A percentile compares a stretch with the other conserved stretches of the same genome.
These are phyloP conservation scores for Phytomonas sp. DNA, from an alignment of 208 protist species.

Conservation along the genomic window DNA sequence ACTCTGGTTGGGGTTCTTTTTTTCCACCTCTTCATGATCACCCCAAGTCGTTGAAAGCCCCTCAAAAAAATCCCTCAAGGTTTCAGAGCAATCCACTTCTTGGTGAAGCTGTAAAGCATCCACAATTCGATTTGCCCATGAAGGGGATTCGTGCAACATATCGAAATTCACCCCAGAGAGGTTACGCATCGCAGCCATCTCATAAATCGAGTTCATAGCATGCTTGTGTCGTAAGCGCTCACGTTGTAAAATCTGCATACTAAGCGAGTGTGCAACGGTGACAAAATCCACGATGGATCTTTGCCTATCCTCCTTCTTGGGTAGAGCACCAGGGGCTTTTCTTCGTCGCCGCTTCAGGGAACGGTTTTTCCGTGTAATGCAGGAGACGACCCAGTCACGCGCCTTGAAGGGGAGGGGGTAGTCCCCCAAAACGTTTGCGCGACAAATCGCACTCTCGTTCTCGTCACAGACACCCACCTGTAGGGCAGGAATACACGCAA, in stretches of 20 bases:
- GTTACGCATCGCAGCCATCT: slow-evolving; percentile 32
- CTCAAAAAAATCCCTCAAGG: not conserved
- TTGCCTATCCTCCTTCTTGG: not conserved
- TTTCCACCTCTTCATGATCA: not conserved
- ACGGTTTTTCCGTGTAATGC: not conserved
- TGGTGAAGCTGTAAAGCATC: not conserved
- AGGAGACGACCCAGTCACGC: slow-evolving; percentile 58
- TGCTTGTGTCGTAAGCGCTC: slow-evolving; percentile 41
- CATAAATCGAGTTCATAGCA: slow-evolving; percentile 47
- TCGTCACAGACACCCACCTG: slow-evolving; percentile 46
- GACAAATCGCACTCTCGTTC: slow-evolving; percentile 43
- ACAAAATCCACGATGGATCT: not conserved
- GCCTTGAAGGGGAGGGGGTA: slow-evolving; percentile 78
- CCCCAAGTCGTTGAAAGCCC: not conserved
- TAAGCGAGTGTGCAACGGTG: slow-evolving; percentile 12
- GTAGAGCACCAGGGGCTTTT: not conserved
- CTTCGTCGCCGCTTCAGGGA: not conserved
- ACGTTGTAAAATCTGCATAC: slow-evolving; percentile 30
- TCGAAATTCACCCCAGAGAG: slow-evolving; percentile 3
- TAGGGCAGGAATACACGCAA: slow-evolving; percentile 61
- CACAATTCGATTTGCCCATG: not conserved
- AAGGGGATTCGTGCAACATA: not conserved
- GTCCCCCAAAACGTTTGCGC: slow-evolving; percentile 46
- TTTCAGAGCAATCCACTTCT: not conserved
- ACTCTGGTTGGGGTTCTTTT: too few relatives aligned